These are phyloP conservation scores for Piromyces sp. DNA, from an alignment of 192 early-diverging fungal species.

Conservation along the genomic window DNA sequence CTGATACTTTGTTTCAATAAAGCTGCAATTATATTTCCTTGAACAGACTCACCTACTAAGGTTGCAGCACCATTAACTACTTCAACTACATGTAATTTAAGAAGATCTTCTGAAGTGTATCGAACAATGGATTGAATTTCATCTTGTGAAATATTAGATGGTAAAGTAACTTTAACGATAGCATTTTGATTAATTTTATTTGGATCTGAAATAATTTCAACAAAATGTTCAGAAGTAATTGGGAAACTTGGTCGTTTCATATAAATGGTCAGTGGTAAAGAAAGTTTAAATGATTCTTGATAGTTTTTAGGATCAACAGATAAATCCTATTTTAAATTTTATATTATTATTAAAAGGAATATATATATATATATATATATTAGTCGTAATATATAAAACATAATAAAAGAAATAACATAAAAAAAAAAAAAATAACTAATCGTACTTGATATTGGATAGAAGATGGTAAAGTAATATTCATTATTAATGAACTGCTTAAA, in stretches of 20 bases:
- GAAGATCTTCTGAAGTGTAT: neutral
- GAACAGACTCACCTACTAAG: neutral
- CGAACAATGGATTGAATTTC: neutral
- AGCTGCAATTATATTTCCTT: neutral
- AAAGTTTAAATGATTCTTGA: neutral
- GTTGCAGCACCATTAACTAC: neutral
- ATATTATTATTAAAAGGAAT: no score
- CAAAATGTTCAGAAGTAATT: neutral
- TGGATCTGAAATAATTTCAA: neutral
- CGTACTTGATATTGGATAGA: neutral
- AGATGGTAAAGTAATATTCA: neutral
- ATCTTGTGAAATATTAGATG: neutral
- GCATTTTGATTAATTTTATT: neutral
- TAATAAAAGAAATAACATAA: no score
- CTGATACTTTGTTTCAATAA: neutral
- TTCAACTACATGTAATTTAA: neutral
- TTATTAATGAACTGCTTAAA: neutral
- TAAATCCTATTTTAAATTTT: neutral
- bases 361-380: no score
- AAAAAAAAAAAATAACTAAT: no score
- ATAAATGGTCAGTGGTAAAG: neutral
- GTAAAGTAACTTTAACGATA: neutral
- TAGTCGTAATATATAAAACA: no score
- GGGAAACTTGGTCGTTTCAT: neutral
- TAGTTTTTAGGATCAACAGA: neutral